Base-by-base conservation (phyloP, 139 green algal genomes). In the Chlamydomonas schloesseri region DNA sequence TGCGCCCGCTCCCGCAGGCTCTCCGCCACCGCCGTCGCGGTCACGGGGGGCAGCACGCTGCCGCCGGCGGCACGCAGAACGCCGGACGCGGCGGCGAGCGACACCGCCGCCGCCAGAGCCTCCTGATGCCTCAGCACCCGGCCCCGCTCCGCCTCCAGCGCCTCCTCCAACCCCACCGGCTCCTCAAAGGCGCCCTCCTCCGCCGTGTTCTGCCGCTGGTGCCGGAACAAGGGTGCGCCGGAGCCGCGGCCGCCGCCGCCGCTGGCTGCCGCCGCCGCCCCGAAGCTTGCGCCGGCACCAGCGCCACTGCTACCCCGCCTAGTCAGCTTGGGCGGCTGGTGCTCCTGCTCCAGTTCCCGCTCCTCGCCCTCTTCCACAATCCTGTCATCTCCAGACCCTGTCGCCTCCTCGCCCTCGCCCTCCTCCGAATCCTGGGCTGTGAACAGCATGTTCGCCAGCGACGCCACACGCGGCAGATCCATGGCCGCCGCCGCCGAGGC, bases 361-460 rank as follows among this genome's bases (percentile, higher is more conserved):
- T 50, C 42, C 42, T 50, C 70, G 6, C 0, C 71, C 24, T 36
- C 15, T 11, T 20, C 71, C n/a, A n/a, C n/a, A n/a, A n/a, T n/a
- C 42, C 42, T 50, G 6, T 50, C 42, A 5, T 50, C 9, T 77
- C 71, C n/a, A 5, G 42, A 8, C 23, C 42, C 42, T 50, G 6
- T 50, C 42, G n/a, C 74, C 33, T 8, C 74, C 74, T 34, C 74
- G 57, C 6, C 74, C 57, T 58, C 67, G 1, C 28, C 57, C 9
- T 57, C 34, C 33, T 31, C 76, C 28, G 15, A 15, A 58, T 73
- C 62, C 64, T 74, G 42, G 1, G 13, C 46, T 2, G 33, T 65
- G 42, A 84, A 67, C 29, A 84, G 78, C 78, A 84, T 84, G 47
- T 84, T 84, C 18, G 78, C 78, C 28, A 84, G 29, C 15, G 78